Conservation (phyloP, 2,329 filamentous ascomycete genomes). For the Penicillium sp. region DNA sequence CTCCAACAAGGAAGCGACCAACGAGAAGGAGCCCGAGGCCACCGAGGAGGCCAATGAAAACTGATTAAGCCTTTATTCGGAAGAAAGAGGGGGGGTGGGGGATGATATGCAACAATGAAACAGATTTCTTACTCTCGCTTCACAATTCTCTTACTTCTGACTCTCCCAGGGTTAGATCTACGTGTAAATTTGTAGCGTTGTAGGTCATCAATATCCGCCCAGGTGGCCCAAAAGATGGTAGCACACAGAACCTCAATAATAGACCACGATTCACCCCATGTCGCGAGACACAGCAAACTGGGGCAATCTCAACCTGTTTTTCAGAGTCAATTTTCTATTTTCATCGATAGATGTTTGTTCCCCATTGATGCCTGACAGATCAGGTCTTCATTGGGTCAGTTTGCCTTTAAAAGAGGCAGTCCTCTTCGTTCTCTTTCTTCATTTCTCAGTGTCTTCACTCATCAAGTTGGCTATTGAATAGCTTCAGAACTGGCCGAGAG, state of each 20-base stretch:
- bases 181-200: background rate
- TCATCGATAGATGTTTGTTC: too few relatives aligned
- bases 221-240: background rate
- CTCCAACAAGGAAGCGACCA: background rate
- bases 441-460: background rate
- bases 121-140: too few relatives aligned
- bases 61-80: too few relatives aligned
- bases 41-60: background rate
- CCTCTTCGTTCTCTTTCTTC: background rate
- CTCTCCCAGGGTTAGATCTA: background rate
- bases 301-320: background rate
- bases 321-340: too few relatives aligned
- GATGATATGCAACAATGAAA: background rate
- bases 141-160: background rate
- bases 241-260: background rate
- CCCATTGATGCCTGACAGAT: background rate
- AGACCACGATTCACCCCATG: background rate
- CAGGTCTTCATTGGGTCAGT: background rate
- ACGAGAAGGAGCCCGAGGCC: background rate
- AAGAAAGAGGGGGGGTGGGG: fast-evolving
- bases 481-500: background rate
- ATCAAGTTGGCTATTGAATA: background rate
- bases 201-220: background rate
- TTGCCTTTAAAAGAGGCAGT: background rate
- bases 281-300: background rate